phyloP scores from a whole-genome alignment of 495 filamentous ascomycete species.

The Jackrogersella minutella region DNA sequence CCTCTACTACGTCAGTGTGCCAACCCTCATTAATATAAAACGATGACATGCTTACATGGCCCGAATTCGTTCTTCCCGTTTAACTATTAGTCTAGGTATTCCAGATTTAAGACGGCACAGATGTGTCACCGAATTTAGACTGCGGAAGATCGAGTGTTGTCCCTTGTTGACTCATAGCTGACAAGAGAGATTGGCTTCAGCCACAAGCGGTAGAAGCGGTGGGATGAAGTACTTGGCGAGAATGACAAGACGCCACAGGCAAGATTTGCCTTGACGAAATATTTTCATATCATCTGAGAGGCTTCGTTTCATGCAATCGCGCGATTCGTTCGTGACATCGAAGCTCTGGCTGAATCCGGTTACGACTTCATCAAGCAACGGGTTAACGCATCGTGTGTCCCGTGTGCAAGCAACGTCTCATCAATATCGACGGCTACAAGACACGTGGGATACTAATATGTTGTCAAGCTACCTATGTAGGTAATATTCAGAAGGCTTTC shows the following conservation, averaged over 20 bases:
- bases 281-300: neutral
- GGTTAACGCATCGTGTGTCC: conserved; percentile 1
- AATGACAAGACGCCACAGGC: neutral
- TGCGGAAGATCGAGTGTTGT: conserved; percentile 5
- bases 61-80: neutral
- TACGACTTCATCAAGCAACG: neutral
- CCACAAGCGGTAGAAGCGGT: neutral
- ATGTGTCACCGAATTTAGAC: conserved; percentile 18
- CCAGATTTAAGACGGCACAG: neutral
- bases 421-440: neutral
- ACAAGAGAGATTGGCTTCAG: conserved; percentile 1
- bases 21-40: conserved; percentile 28
- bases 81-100: neutral
- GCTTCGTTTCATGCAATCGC: neutral
- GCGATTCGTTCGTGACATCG: neutral
- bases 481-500: no score
- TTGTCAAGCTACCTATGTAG: no score
- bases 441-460: no score
- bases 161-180: conserved; percentile 18
- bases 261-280: neutral
- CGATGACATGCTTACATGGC: conserved; percentile 12
- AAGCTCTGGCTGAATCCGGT: neutral
- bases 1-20: neutral
- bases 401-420: neutral
- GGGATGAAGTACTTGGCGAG: neutral